A percentile compares a stretch with the other conserved stretches of the same genome.
Conservation (phyloP, 2,329 filamentous ascomycete species). For the Xylaria polymorpha region DNA sequence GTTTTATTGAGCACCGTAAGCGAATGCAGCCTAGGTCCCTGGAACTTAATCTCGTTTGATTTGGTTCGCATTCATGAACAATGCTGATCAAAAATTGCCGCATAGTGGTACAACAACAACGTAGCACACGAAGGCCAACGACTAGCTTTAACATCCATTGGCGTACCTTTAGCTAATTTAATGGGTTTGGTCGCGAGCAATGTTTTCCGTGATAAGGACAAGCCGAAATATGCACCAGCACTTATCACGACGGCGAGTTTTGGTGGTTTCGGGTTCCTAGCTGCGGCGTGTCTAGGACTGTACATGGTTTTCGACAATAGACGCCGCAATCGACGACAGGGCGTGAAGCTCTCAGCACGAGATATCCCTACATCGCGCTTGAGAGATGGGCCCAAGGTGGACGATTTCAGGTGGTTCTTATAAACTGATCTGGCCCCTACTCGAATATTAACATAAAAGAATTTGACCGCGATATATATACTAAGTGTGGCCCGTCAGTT, state of each 20-base stretch:
- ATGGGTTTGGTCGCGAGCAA: conserved; percentile 79
- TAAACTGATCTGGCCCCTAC: conserved; percentile 40
- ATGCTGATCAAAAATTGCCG: conserved; percentile 13
- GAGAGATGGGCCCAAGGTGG: conserved; percentile 63
- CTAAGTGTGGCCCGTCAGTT: background rate
- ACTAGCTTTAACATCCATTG: conserved; percentile 75
- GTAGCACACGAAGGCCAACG: conserved; percentile 80
- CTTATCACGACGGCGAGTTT: conserved; percentile 73
- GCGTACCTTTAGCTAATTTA: conserved; percentile 79
- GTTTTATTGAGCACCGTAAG: conserved; percentile 66
- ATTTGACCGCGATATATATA: background rate
- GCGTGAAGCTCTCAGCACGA: conserved; percentile 63
- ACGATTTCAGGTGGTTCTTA: conserved; percentile 69
- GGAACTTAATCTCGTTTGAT: background rate
- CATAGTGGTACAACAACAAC: conserved; percentile 82
- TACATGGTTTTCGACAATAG: conserved; percentile 76
- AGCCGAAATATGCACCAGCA: conserved; percentile 74
- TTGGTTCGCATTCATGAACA: conserved; percentile 15
- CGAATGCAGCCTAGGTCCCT: background rate
- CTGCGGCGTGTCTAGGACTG: conserved; percentile 66
- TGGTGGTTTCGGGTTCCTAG: conserved; percentile 67
- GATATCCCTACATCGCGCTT: conserved; percentile 68
- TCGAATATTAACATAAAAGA: background rate
- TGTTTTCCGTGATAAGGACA: conserved; percentile 72
- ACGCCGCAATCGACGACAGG: conserved; percentile 67